phyloP scores from a whole-genome alignment of 805 yeast species.

The Metschnikowia rubicola region DNA sequence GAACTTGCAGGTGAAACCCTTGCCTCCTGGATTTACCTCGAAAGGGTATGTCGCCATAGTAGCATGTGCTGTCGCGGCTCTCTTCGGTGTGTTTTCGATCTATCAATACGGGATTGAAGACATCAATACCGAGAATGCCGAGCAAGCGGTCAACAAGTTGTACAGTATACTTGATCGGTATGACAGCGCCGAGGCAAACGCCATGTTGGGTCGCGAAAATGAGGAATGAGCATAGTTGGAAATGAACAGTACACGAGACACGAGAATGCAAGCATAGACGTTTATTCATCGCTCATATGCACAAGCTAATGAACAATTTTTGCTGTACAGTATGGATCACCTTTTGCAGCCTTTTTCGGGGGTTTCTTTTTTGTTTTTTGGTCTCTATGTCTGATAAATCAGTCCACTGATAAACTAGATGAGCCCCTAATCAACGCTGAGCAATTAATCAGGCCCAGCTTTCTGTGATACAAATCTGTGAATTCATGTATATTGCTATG shows the following conservation, averaged over 20 bases:
- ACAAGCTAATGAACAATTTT: too few species aligned
- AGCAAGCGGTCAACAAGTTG: conserved; percentile 36
- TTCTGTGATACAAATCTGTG: too few species aligned
- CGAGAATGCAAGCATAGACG: not conserved
- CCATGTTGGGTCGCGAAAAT: conserved; percentile 10
- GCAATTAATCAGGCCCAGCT: too few species aligned
- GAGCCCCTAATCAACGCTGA: too few species aligned
- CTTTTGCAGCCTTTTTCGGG: too few species aligned
- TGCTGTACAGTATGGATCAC: too few species aligned
- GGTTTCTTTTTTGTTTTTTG: too few species aligned
- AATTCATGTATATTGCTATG: too few species aligned
- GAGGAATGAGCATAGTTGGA: not conserved
- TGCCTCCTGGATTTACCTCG: conserved; percentile 67
- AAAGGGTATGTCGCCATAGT: conserved; percentile 66
- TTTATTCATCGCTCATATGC: too few species aligned
- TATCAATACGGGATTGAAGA: conserved; percentile 66
- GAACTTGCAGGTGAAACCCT: conserved; percentile 53
- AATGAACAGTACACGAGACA: not conserved
- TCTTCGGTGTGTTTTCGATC: conserved; percentile 59
- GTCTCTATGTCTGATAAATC: too few species aligned
- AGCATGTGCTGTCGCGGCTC: conserved; percentile 51
- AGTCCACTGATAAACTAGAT: too few species aligned
- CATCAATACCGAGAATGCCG: conserved; percentile 47
- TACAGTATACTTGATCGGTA: conserved; percentile 27
- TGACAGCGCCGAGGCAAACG: conserved; percentile 18